These are phyloP conservation scores for Marchantia polymorpha DNA, from an alignment of 225 moss, liverwort and hornwort species.

Conservation along the genomic window DNA sequence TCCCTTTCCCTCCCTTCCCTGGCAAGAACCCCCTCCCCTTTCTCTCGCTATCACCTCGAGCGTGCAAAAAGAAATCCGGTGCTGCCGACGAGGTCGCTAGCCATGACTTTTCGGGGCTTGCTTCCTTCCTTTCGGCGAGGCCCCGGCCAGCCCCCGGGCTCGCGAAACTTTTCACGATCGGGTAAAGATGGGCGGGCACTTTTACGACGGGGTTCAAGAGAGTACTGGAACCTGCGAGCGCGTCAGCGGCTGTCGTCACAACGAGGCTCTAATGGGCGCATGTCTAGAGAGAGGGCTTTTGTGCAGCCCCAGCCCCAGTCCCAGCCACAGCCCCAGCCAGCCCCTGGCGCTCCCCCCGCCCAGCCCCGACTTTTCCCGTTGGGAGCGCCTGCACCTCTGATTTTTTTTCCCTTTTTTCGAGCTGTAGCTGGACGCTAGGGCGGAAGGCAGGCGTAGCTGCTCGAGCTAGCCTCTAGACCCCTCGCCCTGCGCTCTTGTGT, in stretches of 20 bases:
- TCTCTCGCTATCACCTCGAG: no score
- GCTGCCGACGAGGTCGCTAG: no score
- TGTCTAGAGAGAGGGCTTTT: neutral
- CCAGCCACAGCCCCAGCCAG: neutral
- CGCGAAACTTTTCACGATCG: neutral
- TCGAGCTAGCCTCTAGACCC: neutral
- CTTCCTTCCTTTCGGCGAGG: neutral
- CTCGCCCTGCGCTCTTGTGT: neutral
- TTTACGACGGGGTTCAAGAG: neutral
- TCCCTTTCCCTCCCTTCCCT: no score
- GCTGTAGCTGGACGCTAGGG: neutral
- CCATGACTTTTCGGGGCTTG: neutral
- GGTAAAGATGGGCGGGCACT: neutral
- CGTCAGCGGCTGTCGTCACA: neutral
- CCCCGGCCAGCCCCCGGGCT: neutral
- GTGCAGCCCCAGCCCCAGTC: neutral
- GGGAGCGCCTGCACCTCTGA: no score
- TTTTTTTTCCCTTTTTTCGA: neutral
- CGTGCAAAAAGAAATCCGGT: no score
- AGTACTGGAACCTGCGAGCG: neutral
- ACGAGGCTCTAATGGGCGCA: no score
- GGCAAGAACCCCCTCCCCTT: no score
- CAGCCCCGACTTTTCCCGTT: no score
- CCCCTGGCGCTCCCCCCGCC: no score
- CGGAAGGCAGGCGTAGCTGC: neutral